These are phyloP conservation scores for Pyracantha coccinea DNA, from an alignment of 331 rosid species.

Conservation along the genomic window DNA sequence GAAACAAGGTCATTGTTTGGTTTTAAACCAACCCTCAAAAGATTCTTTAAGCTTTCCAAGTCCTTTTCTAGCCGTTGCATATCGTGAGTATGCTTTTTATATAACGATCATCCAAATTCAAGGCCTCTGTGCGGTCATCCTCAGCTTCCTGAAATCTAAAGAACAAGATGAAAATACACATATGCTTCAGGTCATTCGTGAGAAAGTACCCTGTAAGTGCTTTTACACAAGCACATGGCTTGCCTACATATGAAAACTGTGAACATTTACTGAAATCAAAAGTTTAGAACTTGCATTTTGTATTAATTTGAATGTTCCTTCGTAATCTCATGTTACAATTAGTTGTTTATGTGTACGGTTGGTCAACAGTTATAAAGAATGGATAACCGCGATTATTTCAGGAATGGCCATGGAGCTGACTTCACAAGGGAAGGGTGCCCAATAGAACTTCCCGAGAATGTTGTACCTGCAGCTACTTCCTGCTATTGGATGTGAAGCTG, in stretches of 20 bases:
- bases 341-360: too few relatives aligned
- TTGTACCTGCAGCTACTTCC: slow-evolving; percentile 96
- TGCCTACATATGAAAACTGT: background rate
- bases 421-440: slow-evolving; percentile 62
- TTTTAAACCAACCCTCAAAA: too few relatives aligned
- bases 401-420: slow-evolving; percentile 79
- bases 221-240: too few relatives aligned
- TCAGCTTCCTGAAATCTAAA: slow-evolving; percentile 79
- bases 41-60: slow-evolving; percentile 30
- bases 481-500: slow-evolving; percentile 95
- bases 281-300: background rate
- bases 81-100: slow-evolving; percentile 30
- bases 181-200: background rate
- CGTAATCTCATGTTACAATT: too few relatives aligned
- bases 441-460: slow-evolving; percentile 75
- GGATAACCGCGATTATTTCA: background rate
- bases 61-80: background rate
- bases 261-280: background rate
- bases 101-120: slow-evolving; percentile 87
- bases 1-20: too few relatives aligned
- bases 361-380: too few relatives aligned
- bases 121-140: slow-evolving; percentile 94
- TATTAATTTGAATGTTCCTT: too few relatives aligned
- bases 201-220: background rate
- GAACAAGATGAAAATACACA: slow-evolving; percentile 15